Evolutionary conservation across 768 basidiomycete species (phyloP).

Genomic region (Chiua virens): DNA sequence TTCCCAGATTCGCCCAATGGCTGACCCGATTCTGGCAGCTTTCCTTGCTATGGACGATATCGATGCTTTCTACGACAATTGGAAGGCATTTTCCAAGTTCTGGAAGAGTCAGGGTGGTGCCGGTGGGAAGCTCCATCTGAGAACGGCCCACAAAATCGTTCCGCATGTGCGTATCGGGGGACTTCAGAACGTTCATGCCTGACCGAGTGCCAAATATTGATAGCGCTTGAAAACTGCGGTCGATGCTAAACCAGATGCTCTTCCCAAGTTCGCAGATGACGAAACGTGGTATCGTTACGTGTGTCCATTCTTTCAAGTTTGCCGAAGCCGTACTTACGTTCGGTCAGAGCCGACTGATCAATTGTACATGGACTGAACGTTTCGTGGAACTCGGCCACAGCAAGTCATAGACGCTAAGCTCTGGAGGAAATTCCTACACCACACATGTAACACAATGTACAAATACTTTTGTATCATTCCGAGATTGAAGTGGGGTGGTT

Average conservation of each 20-base stretch:
- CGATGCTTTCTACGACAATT: conserved; percentile 37
- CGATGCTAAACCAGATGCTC: conserved; percentile 19
- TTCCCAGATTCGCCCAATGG: conserved; percentile 7
- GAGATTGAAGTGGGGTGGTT: background rate
- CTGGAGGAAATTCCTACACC: background rate
- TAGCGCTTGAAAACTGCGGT: conserved; percentile 37
- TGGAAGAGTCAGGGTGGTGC: conserved; percentile 30
- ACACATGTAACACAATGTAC: background rate
- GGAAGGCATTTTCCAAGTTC: conserved; percentile 35
- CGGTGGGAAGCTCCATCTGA: conserved; percentile 20
- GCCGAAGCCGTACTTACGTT: background rate
- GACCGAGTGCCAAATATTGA: background rate
- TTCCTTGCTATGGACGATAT: conserved; percentile 11
- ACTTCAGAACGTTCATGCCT: background rate
- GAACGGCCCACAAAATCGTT: conserved; percentile 34
- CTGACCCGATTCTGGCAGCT: background rate
- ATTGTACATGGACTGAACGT: conserved; percentile 26
- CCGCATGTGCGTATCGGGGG: conserved; percentile 37
- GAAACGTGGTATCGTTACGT: conserved; percentile 37
- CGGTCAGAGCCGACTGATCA: conserved; percentile 16
- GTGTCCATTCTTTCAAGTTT: conserved; percentile 1
- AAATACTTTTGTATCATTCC: background rate
- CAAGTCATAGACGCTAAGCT: conserved; percentile 2
- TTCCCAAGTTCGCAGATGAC: conserved; percentile 35
- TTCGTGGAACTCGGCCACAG: conserved; percentile 22